These are phyloP conservation scores for Lepidium africanum DNA, from an alignment of 345 rosid species.

Conservation along the genomic window DNA sequence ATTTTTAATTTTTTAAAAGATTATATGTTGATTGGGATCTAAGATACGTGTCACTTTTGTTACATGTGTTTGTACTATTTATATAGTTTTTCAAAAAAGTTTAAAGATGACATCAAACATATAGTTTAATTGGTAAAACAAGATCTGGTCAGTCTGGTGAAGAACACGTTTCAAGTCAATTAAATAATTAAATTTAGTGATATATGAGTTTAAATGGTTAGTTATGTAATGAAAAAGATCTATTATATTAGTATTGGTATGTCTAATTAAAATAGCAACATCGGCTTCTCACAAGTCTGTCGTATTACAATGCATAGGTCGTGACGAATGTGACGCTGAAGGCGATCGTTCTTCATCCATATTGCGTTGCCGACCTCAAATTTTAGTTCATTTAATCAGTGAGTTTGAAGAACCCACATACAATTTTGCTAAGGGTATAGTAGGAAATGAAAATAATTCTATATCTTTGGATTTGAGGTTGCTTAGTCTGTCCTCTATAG, in stretches of 20 bases:
- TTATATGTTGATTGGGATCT: too few species aligned
- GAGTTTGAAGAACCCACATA: background rate
- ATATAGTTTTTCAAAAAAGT: background rate
- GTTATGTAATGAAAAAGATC: background rate
- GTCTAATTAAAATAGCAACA: background rate
- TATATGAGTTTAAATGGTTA: background rate
- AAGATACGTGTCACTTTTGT: too few species aligned
- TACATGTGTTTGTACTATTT: too few species aligned
- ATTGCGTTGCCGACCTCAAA: conserved; percentile 20
- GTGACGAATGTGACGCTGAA: conserved; percentile 5
- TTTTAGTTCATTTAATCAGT: background rate
- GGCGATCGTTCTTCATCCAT: conserved; percentile 10
- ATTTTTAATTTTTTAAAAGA: too few species aligned
- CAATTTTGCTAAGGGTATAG: background rate
- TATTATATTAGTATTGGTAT: too few species aligned
- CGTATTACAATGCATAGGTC: background rate
- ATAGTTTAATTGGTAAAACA: background rate
- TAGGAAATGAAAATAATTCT: background rate
- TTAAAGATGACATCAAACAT: background rate
- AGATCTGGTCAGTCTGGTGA: background rate
- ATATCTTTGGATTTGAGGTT: background rate
- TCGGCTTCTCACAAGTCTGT: background rate
- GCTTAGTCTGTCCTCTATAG: background rate
- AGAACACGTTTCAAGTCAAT: background rate
- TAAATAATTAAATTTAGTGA: background rate